Base-by-base conservation (phyloP, 805 yeast genomes). In the Metschnikowia amazonensis region DNA sequence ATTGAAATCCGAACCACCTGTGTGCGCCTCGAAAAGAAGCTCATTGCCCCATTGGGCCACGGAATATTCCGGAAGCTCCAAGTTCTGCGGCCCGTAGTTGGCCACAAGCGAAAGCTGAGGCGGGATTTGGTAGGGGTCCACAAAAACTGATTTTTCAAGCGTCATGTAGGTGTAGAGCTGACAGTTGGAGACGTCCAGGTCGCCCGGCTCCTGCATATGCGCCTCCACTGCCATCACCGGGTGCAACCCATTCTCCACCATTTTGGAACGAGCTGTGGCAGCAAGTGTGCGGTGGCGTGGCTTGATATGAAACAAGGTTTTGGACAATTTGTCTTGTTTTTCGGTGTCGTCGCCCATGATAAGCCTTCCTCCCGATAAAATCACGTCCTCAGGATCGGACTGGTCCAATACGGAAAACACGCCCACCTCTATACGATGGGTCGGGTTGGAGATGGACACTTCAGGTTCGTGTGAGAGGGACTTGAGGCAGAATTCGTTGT, bases 241-340 rank as follows among this genome's bases (percentile, higher is more conserved):
- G 47, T 72, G 76, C 58, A 62, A 47, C 3, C 76, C 74, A 42
- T 65, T 66, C 0, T 55, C 44, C 10, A 40, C 32, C 13, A 57
- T 34, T 16, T 27, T 16, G 18, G 48, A 18, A n/a, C 28, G 6
- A 10, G 45, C 39, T 5, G 3, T 11, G 10, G 30, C 36, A 5
- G 13, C 30, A 6, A 46, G 10, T 7, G 21, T 30, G 32, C 74
- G 52, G 46, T 69, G 72, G 29, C 72, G 54, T 4, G 75, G 75
- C 49, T 69, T 69, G 11, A 67, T 60, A 49, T 72, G 76, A 53
- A 72, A 70, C 46, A 72, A 47, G 0, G 76, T 72, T 37, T 63
- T 64, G 49, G 60, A 49, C 21, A 39, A 47, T 27, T 39, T 44
- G 30, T 33, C 27, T 37, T 20, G 9, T 3, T 47, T 45, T 6